A percentile compares a stretch with the other conserved stretches of the same genome.
Conservation (phyloP, 805 yeast genomes). For the Grigorovia yakushimaensis region DNA sequence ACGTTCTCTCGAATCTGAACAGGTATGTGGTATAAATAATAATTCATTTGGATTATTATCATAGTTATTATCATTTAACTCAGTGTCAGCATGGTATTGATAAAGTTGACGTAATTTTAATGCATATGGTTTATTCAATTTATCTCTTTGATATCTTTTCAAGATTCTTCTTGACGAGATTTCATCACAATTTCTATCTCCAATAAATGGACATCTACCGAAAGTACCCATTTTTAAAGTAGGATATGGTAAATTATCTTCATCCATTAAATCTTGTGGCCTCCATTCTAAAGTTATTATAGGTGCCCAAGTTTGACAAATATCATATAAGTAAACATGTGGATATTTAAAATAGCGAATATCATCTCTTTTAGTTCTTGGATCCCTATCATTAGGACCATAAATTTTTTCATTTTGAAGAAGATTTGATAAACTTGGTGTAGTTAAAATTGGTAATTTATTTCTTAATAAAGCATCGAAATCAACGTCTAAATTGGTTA, state of each 20-base stretch:
- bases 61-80: conserved; percentile 9
- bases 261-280: conserved; percentile 25
- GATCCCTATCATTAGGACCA: conserved; percentile 86
- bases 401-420: conserved; percentile 74
- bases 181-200: conserved; percentile 35
- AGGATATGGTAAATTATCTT: conserved; percentile 32
- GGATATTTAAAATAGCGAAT: conserved; percentile 69
- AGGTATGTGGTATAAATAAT: conserved; percentile 18
- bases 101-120: conserved; percentile 23
- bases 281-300: conserved; percentile 77
- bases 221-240: conserved; percentile 25
- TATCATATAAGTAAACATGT: conserved; percentile 71
- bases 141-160: conserved; percentile 27
- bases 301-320: conserved; percentile 69
- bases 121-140: conserved; percentile 24
- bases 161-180: conserved; percentile 19
- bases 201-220: conserved; percentile 79
- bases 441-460: conserved; percentile 17
- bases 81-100: conserved; percentile 16
- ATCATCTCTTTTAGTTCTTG: conserved; percentile 75
- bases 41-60: conserved; percentile 4
- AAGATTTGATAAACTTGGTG: conserved; percentile 44
- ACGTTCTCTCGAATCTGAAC: conserved; percentile 15
- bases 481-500: conserved; percentile 50
- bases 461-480: conserved; percentile 20